Evolutionary conservation across 768 basidiomycete genomes (phyloP), one percentile per base, ranked within the genome.

Genomic region (Trametes coccinea): DNA sequence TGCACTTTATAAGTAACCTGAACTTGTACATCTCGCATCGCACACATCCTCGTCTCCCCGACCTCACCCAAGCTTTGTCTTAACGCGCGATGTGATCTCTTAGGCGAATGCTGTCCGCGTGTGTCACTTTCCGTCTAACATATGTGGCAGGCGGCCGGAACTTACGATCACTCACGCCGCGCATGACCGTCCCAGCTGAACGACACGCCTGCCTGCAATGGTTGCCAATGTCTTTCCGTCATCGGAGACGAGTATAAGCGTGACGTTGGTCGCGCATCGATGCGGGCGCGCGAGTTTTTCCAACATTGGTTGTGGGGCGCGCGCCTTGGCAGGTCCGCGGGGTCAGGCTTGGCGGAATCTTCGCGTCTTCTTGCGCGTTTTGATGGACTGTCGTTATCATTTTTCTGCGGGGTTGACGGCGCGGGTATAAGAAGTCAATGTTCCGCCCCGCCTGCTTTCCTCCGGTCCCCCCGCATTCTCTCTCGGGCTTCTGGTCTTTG

Each of bases 241-340:
- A 29, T 16, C 27, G 53, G 30, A 16, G 14, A 39, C 30, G 41
- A 27, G 41, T 33, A 53, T 34, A 34, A 43, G 41, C 41, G 41
- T 43, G 41, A 43, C 41, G 41, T 43, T 43, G 9, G 41, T n/a
- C 10, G 41, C 41, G 41, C 13, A 43, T 14, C 10, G 41, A n/a
- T n/a, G 17, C 5, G 37, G 31, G 56, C 37, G 47, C 56, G 47
- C 53, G 43, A 16, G 33, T 40, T 40, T 49, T 40, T 40, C 47
- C 47, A 6, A 29, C 13, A 13, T 29, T 7, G 41, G 17, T 53
- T 33, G 44, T n/a, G 22, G 46, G 22, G 56, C 56, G 22, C 45
- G 29, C 29, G 54, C 60, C 60, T 61, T 61, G 60, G 60, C 60
- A 56, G 60, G 43, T 51, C 54, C 53, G 17, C 30, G 40, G 48